Evolutionary conservation across 2,329 filamentous ascomycete species (phyloP), one percentile per base, ranked within the genome.

Genomic region (Aspergillus pseudoviridinutans): DNA sequence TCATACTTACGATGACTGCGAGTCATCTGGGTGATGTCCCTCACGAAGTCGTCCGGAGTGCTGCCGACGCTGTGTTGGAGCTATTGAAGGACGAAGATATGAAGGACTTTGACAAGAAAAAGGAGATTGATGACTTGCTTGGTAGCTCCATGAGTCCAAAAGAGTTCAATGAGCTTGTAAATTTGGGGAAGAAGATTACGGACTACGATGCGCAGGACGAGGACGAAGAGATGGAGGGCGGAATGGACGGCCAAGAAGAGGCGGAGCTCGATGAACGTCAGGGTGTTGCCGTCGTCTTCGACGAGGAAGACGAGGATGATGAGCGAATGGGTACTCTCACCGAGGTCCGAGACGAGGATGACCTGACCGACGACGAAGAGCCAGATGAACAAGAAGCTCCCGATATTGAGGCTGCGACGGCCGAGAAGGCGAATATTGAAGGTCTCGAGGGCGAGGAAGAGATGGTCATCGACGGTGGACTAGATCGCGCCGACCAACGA

Each of bases 101-200:
- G 79, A 97, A 97, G 74, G 94, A 99, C 72, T 90, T 96, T 59
- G 94, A 99, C 73, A 97, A 95, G 81, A 99, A 99, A 80, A 96
- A 92, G 77, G 92, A 97, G 73, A 86, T 97, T 47, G 94, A 99
- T 67, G 94, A 97, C 63, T 86, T 97, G 58, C 76, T 99, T 46
- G 94, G 93, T n/a, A 84, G 84, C 38, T 86, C 87, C 0, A 84
- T 97, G 79, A 87, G 83, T 51, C 85, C 91, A 1, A 96, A 97
- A 71, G 88, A 96, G 73, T 99, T 97, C 79, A 97, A 97, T 71
- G 93, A 97, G 77, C 79, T 99, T 64, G 87, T 97, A 55, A 99
- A 97, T 71, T 79, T 99, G 47, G 91, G 92, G 63, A 99, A 99
- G 80, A 99, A 99, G 78, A 96, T 99, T 62, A 99, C 94, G 51